phyloP scores from a whole-genome alignment of 2,329 filamentous ascomycete genomes.

The Calonectria leucothoes region DNA sequence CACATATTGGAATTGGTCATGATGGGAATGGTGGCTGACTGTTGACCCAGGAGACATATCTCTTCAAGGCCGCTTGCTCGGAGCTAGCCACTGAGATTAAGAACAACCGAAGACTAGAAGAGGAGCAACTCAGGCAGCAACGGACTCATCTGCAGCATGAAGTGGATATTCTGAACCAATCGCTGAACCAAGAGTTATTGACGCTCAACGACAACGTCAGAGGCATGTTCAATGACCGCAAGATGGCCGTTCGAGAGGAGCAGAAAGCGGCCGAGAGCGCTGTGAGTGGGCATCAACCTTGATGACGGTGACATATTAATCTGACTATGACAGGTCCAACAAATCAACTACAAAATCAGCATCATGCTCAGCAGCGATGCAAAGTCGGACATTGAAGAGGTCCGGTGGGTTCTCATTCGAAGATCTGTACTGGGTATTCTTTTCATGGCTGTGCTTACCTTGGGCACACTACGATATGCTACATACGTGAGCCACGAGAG shows the following conservation, averaged over 20 bases:
- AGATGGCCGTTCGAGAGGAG: slow-evolving; percentile 90
- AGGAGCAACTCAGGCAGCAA: slow-evolving; percentile 86
- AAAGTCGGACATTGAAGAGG: slow-evolving; percentile 89
- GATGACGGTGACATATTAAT: background rate
- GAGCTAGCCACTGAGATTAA: slow-evolving; percentile 90
- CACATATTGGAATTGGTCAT: background rate
- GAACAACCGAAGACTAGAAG: slow-evolving; percentile 79
- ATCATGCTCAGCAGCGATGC: slow-evolving; percentile 89
- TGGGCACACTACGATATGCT: slow-evolving; percentile 69
- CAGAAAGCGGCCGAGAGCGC: slow-evolving; percentile 86
- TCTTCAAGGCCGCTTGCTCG: slow-evolving; percentile 93
- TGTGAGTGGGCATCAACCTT: slow-evolving; percentile 57
- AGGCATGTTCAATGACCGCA: slow-evolving; percentile 95
- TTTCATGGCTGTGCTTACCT: slow-evolving; percentile 72
- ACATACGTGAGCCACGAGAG: slow-evolving; percentile 66
- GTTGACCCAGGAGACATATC: slow-evolving; percentile 77
- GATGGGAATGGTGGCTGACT: slow-evolving; percentile 23
- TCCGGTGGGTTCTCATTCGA: slow-evolving; percentile 85
- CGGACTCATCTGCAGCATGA: slow-evolving; percentile 91
- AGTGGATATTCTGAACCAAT: slow-evolving; percentile 90
- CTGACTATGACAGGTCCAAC: slow-evolving; percentile 74
- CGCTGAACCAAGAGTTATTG: slow-evolving; percentile 83
- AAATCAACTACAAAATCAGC: slow-evolving; percentile 96
- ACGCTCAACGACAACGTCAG: slow-evolving; percentile 91
- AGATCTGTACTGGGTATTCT: slow-evolving; percentile 73